Evolutionary conservation across 1,139 yeast genomes (phyloP), one percentile per base, ranked within the genome.

Genomic region (Blastobotrys aristatus): DNA sequence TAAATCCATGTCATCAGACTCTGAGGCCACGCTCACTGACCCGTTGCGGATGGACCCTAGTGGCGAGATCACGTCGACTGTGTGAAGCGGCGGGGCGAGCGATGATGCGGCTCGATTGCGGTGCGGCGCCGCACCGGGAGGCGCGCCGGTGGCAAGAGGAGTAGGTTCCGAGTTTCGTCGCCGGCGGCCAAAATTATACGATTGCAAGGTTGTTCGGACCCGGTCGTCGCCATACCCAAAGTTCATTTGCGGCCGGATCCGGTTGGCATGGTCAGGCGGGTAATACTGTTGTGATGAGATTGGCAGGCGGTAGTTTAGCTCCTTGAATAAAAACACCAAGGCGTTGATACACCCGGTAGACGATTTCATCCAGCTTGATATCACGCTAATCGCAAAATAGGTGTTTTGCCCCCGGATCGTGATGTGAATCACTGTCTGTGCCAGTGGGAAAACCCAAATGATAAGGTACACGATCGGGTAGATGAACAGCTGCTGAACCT

Each of bases 401-500:
- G 18, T 21, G 3, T 30, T 30, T 2, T 14, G 14, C 22, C 14
- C 16, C 13, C 33, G 34, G 10, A 16, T 13, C 1, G 46, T 32
- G 22, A 47, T 48, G 24, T 47, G 51, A 29, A 54, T 30, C n/a
- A 48, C 32, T 18, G 56, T 54, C 21, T 56, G 55, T 4, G 82
- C 73, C 51, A 85, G 75, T 1, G 96, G 95, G 58, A 84, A 80
- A 13, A 82, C 59, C 96, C 96, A 87, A 37, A 86, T 65, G 32
- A 83, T 69, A 49, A 84, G 70, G 63, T 85, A 87, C 0, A 90
- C 84, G 39, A 82, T 68, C 1, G 96, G 96, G 62, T 87, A 87
- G 35, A 87, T 71, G 63, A 87, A 85, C 45, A 87, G 80, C 21
- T 83, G 72, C 57, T 80, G 81, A 76, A 85, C 79, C 63, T 86